A percentile compares a stretch with the other conserved stretches of the same genome.
Conservation (phyloP, 2,329 filamentous ascomycete genomes). For the Davidsoniella australis region DNA sequence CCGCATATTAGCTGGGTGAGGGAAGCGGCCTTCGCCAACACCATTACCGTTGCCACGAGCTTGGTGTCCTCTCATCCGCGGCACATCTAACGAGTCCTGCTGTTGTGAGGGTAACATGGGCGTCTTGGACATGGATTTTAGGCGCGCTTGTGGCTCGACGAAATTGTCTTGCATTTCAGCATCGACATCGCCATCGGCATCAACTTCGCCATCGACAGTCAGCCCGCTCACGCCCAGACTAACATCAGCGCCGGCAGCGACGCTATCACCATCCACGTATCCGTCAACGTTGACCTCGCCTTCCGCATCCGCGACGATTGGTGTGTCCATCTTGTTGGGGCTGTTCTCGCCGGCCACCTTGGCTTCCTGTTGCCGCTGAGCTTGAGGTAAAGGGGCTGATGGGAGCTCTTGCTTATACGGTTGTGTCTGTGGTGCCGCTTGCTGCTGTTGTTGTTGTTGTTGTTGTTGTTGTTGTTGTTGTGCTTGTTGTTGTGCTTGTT, state of each 20-base stretch:
- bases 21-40: not conserved
- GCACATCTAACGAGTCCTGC: slow-evolving; percentile 27
- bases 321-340: slow-evolving; percentile 22
- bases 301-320: slow-evolving; percentile 17
- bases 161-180: slow-evolving; percentile 43
- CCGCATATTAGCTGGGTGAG: slow-evolving; percentile 21
- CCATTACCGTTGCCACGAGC: slow-evolving; percentile 3
- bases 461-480: no score
- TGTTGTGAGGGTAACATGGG: slow-evolving; percentile 19
- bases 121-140: slow-evolving; percentile 17
- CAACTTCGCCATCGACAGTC: slow-evolving; percentile 3
- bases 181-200: slow-evolving; percentile 23
- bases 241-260: slow-evolving; percentile 17
- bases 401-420: slow-evolving; percentile 22
- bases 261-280: slow-evolving; percentile 17
- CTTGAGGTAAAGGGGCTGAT: slow-evolving; percentile 19
- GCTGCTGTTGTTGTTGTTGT: slow-evolving; percentile 15
- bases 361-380: slow-evolving; percentile 17
- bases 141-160: slow-evolving; percentile 15
- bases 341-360: no score
- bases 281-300: slow-evolving; percentile 24
- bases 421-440: slow-evolving; percentile 13
- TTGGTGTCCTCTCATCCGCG: slow-evolving; percentile 21
- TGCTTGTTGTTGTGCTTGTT: slow-evolving; percentile 14
- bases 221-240: slow-evolving; percentile 4